A percentile compares a stretch with the other conserved stretches of the same genome.
These are phyloP conservation scores for Coffea canephora DNA, from an alignment of 257 asterid species.

Conservation along the genomic window DNA sequence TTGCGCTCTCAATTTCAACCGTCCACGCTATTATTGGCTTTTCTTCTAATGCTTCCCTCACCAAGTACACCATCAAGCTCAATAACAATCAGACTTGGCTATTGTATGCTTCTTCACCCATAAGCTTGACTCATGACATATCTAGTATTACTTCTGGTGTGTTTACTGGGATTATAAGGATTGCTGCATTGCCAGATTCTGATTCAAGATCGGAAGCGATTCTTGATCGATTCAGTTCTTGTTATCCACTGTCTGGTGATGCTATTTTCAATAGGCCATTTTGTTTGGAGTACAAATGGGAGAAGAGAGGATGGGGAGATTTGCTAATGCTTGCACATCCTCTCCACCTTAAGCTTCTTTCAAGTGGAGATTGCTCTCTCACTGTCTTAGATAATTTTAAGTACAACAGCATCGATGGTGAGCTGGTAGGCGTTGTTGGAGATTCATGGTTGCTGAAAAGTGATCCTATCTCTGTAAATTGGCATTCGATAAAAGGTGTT, in stretches of 20 bases:
- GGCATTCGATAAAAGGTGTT: constrained; percentile 84
- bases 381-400: constrained; percentile 63
- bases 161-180: constrained; percentile 72
- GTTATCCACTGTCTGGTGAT: constrained; percentile 71
- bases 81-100: constrained; percentile 84
- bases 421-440: constrained; percentile 86
- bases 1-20: constrained; percentile 61
- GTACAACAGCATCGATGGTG: constrained; percentile 80
- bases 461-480: constrained; percentile 74
- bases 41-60: constrained; percentile 41
- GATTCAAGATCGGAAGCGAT: constrained; percentile 38
- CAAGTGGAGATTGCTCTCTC: constrained; percentile 35
- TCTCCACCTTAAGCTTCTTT: constrained; percentile 71
- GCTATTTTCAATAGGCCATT: constrained; percentile 63
- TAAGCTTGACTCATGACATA: constrained; percentile 45
- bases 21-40: constrained; percentile 70
- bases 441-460: constrained; percentile 77
- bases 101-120: constrained; percentile 67
- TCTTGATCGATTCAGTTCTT: constrained; percentile 68
- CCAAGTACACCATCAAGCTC: constrained; percentile 66
- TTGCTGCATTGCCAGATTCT: constrained; percentile 64
- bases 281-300: constrained; percentile 77
- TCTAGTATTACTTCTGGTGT: constrained; percentile 43
- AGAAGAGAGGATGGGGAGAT: constrained; percentile 84
- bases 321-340: constrained; percentile 96